These are phyloP conservation scores for Colletotrichum aenigma DNA, from an alignment of 2,329 filamentous ascomycete genomes.

Conservation along the genomic window DNA sequence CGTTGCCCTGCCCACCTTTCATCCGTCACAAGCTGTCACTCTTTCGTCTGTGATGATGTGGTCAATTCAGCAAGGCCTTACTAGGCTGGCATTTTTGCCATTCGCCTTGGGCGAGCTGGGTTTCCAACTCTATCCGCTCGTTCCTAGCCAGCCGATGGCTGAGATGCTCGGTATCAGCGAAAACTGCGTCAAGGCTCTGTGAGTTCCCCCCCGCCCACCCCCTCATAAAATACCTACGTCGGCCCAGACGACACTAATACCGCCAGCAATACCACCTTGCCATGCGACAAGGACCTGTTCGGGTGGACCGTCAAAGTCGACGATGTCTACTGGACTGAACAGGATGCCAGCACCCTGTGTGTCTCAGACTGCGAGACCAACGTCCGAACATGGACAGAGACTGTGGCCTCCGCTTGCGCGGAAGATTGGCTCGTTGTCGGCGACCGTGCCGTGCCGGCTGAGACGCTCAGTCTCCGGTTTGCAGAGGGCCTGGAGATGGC, in stretches of 20 bases:
- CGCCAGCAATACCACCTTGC: background rate
- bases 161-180: background rate
- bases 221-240: background rate
- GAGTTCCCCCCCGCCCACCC: background rate
- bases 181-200: background rate
- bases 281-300: conserved; percentile 1
- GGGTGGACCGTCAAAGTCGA: background rate
- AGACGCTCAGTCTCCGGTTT: conserved; percentile 5
- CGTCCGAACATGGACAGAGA: background rate
- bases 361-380: background rate
- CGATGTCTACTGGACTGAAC: conserved; percentile 2
- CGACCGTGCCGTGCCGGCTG: conserved; percentile 3
- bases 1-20: background rate
- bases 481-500: background rate
- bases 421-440: background rate
- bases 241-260: background rate
- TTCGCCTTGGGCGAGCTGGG: background rate
- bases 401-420: background rate
- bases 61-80: background rate
- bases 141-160: background rate
- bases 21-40: background rate
- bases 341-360: background rate
- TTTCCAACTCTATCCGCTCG: background rate
- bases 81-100: background rate
- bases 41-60: background rate